phyloP scores from a whole-genome alignment of 164 flowering plant genomes.

The Berberis vulgaris region DNA sequence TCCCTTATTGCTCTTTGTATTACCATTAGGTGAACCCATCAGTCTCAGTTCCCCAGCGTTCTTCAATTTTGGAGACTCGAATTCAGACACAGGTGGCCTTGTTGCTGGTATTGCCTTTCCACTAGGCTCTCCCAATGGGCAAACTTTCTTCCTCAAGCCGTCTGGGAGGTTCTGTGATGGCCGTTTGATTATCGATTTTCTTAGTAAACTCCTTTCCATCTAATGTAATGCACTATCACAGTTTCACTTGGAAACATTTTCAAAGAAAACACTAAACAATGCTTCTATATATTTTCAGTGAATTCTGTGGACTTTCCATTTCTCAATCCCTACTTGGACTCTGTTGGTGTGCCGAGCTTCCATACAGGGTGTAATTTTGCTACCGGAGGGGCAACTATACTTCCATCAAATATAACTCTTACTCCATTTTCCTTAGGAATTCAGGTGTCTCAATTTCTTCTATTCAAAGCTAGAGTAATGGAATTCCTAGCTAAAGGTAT shows the following conservation, averaged over 20 bases:
- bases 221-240: too few species aligned
- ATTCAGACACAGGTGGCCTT: constrained; percentile 39
- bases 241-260: too few species aligned
- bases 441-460: background rate
- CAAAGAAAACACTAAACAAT: too few species aligned
- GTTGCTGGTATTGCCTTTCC: constrained; percentile 22
- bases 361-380: background rate
- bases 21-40: background rate
- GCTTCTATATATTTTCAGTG: background rate
- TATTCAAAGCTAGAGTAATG: background rate
- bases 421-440: background rate
- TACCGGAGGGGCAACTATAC: background rate
- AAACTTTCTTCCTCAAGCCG: constrained; percentile 26
- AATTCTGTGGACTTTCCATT: background rate
- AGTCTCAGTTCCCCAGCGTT: constrained; percentile 22
- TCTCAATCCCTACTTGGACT: background rate
- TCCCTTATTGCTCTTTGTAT: too few species aligned
- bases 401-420: background rate
- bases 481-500: background rate
- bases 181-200: constrained; percentile 36
- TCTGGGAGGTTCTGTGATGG: constrained; percentile 42
- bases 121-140: constrained; percentile 27
- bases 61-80: constrained; percentile 50
- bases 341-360: background rate
- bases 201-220: background rate